Evolutionary conservation across 768 basidiomycete genomes (phyloP).

Genomic region (Trametes gibbosa): DNA sequence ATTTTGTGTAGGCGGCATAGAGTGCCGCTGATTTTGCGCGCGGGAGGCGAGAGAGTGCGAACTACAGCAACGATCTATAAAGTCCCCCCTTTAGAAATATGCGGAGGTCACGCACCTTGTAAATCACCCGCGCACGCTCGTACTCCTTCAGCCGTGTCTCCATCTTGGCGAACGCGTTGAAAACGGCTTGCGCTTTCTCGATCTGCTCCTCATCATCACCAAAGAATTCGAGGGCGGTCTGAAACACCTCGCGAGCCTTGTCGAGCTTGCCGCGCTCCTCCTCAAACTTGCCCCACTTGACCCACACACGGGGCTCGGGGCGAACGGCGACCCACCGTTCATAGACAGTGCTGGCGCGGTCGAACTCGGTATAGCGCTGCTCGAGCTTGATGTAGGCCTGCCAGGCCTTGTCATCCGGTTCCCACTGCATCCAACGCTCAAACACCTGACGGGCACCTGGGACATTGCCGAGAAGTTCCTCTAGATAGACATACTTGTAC

Average conservation of each 20-base stretch:
- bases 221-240: slow-evolving; percentile 64
- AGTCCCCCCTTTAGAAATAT: not conserved
- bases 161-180: slow-evolving; percentile 94
- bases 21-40: slow-evolving; percentile 85
- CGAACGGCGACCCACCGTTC: slow-evolving; percentile 84
- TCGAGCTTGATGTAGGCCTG: slow-evolving; percentile 99
- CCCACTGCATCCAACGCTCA: slow-evolving; percentile 99
- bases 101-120: slow-evolving; percentile 65
- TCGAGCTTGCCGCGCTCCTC: slow-evolving; percentile 59
- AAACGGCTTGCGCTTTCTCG: slow-evolving; percentile 86
- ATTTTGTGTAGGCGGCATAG: slow-evolving; percentile 93
- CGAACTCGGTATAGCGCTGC: slow-evolving; percentile 86
- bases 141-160: slow-evolving; percentile 95
- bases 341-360: slow-evolving; percentile 89
- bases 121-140: slow-evolving; percentile 94
- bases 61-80: slow-evolving; percentile 44
- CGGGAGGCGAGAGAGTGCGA: slow-evolving; percentile 90
- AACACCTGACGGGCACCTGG: slow-evolving; percentile 97
- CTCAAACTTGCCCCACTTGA: slow-evolving; percentile 65
- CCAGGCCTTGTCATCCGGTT: slow-evolving; percentile 99
- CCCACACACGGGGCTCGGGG: slow-evolving; percentile 63
- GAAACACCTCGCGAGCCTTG: slow-evolving; percentile 66
- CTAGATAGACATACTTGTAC: slow-evolving; percentile 99
- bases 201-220: slow-evolving; percentile 62
- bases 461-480: slow-evolving; percentile 94